Conservation (phyloP, 2,329 filamentous ascomycete genomes). For the Alternaria alternata region DNA sequence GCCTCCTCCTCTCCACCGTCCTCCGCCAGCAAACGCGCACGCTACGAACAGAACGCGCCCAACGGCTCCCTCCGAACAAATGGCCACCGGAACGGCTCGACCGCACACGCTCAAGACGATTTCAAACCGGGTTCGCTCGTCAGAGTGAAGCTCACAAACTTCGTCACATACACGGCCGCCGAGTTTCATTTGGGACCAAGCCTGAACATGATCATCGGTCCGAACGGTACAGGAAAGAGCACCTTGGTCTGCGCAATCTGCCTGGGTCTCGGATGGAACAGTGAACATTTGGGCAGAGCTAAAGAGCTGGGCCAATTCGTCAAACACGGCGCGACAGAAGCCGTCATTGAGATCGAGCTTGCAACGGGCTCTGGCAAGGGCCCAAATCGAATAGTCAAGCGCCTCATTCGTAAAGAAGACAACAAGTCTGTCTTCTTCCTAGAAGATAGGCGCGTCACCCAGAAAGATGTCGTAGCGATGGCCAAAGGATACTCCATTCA, state of each 20-base stretch:
- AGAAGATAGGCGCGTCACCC: conserved; percentile 68
- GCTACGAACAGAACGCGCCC: conserved; percentile 43
- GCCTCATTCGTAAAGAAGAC: conserved; percentile 81
- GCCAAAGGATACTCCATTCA: conserved; percentile 83
- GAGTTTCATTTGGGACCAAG: conserved; percentile 92
- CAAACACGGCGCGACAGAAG: conserved; percentile 82
- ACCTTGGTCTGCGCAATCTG: conserved; percentile 97
- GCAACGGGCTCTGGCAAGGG: conserved; percentile 65
- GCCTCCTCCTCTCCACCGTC: conserved; percentile 33
- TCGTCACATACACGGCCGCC: conserved; percentile 92
- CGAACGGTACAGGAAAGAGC: conserved; percentile 98
- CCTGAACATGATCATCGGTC: conserved; percentile 97
- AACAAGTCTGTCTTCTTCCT: conserved; percentile 83
- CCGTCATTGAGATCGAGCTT: conserved; percentile 90
- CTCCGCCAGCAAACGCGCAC: conserved; percentile 43
- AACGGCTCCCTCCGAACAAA: conserved; percentile 16
- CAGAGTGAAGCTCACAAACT: conserved; percentile 83
- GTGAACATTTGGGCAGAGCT: conserved; percentile 79
- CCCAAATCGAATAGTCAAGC: conserved; percentile 75
- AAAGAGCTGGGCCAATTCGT: conserved; percentile 89
- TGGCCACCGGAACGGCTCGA: conserved; percentile 3
- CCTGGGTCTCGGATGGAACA: conserved; percentile 82
- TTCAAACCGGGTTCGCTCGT: conserved; percentile 82
- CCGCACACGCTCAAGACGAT: conserved; percentile 23
- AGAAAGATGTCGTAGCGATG: conserved; percentile 72